Percentiles rank a stretch among this genome's conserved stretches.
Conservation (phyloP, 768 basidiomycete species). For the Pisolithus tinctorius region DNA sequence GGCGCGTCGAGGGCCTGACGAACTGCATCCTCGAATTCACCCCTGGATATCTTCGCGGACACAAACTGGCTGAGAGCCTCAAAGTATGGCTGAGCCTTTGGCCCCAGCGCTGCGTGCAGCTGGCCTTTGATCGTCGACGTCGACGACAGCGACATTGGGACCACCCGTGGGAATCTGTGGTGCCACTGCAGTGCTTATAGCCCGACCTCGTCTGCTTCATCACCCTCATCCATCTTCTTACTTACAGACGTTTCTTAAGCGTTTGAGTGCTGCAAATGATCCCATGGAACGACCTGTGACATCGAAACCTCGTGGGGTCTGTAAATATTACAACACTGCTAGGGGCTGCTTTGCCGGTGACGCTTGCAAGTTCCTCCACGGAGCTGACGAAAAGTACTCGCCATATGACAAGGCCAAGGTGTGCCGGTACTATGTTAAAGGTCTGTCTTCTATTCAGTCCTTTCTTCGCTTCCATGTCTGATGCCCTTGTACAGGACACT, state of each 20-base stretch:
- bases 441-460: slow-evolving; percentile 25
- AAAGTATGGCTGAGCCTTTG: slow-evolving; percentile 57
- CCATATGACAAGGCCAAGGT: slow-evolving; percentile 67
- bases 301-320: slow-evolving; percentile 65
- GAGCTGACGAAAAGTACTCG: slow-evolving; percentile 43
- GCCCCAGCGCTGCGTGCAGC: slow-evolving; percentile 53
- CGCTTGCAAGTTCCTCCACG: slow-evolving; percentile 74
- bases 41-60: slow-evolving; percentile 58
- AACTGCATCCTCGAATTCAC: slow-evolving; percentile 70
- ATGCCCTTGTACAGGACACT: slow-evolving; percentile 46
- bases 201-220: background rate
- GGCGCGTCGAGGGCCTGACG: slow-evolving; percentile 56
- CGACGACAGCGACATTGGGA: slow-evolving; percentile 64
- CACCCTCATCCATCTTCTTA: slow-evolving; percentile 1
- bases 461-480: background rate
- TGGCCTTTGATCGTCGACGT: slow-evolving; percentile 69
- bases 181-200: background rate
- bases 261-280: slow-evolving; percentile 7
- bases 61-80: slow-evolving; percentile 59
- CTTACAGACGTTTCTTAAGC: background rate
- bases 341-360: slow-evolving; percentile 67
- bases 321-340: slow-evolving; percentile 55
- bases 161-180: slow-evolving; percentile 5
- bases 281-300: slow-evolving; percentile 51
- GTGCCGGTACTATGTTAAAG: slow-evolving; percentile 58